These are phyloP conservation scores for Golubevia pallescens DNA, from an alignment of 1,284 basidiomycete genomes.

Conservation along the genomic window DNA sequence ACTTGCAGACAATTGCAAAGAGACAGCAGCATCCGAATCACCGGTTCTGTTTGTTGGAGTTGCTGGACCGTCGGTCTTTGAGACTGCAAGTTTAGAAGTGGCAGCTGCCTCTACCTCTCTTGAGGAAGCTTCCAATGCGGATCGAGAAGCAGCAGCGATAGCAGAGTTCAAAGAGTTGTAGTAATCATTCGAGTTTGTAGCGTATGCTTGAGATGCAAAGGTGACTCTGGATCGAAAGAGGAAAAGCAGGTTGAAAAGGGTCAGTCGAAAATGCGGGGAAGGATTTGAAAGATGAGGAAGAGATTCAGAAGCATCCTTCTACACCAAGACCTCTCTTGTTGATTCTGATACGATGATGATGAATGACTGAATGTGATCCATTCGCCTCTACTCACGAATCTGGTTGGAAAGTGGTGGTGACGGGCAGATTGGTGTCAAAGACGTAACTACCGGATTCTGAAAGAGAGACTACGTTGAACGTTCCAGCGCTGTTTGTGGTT, in stretches of 20 bases:
- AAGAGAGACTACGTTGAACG: conserved; percentile 39
- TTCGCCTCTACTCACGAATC: background rate
- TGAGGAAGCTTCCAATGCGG: background rate
- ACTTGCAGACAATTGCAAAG: background rate
- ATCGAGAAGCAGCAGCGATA: background rate
- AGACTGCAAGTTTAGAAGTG: background rate
- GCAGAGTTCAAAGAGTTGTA: background rate
- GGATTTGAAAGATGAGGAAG: background rate
- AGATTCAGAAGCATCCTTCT: background rate
- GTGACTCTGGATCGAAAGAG: background rate
- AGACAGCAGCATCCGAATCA: background rate
- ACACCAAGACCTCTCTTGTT: too few relatives aligned
- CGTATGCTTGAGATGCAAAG: background rate
- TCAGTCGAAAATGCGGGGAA: background rate
- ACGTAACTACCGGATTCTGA: conserved; percentile 24
- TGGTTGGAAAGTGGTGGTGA: conserved; percentile 24
- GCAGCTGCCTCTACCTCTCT: background rate
- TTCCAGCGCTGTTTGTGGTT: conserved; percentile 41
- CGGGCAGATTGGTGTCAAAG: conserved; percentile 16
- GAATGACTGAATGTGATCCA: too few relatives aligned
- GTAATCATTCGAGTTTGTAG: background rate
- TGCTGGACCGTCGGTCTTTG: background rate
- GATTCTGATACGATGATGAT: too few relatives aligned
- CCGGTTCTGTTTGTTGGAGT: background rate
- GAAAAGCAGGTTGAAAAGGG: background rate